Base-by-base conservation (phyloP, 495 filamentous ascomycete genomes). In the Penicillium silybi region DNA sequence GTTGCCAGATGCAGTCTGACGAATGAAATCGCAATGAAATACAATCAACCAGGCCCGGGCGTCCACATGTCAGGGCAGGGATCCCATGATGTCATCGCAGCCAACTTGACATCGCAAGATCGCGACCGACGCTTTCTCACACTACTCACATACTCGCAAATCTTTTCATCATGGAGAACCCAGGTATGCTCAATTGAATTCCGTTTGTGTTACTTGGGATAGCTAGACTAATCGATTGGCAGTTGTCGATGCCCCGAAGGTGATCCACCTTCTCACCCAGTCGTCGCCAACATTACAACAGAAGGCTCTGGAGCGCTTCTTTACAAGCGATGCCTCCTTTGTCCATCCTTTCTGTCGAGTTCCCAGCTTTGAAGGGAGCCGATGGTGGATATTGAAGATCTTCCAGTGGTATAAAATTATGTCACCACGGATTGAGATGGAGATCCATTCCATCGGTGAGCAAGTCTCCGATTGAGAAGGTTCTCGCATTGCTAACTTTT, bases 401-500 rank as follows among this genome's bases (percentile, higher is more conserved):
- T 92, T 85, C 57, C 86, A 85, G 53, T 95, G 89, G 87, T 93
- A 95, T 67, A 89, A 89, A 62, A 84, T 92, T 56, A 74, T 95
- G 62, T 86, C 81, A 32, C 90, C 90, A 1, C 70, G 74, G n/a
- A 88, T 92, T 41, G 71, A 82, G 19, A 57, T 91, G n/a, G 63
- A 79, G 1, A 71, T 96, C 9, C 75, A 88, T 51, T 88, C 85
- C 13, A 68, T 85, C 19, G 84, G 87, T 89, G 68, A 48, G 75
- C 64, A 10, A 7, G 18, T 13, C 26, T 13, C 15, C 16, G n/a
- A 15, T 34, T 34, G 13, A 15, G 2, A 2, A 18, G 19, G n/a
- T 16, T 26, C 34, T 25, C 32, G 11, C 4, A 2, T 11, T 17
- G 17, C 54, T 58, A 26, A 60, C n/a, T 0, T 0, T 10, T 17